Conservation (phyloP, 2,329 filamentous ascomycete genomes). For the Didymella segeticola region DNA sequence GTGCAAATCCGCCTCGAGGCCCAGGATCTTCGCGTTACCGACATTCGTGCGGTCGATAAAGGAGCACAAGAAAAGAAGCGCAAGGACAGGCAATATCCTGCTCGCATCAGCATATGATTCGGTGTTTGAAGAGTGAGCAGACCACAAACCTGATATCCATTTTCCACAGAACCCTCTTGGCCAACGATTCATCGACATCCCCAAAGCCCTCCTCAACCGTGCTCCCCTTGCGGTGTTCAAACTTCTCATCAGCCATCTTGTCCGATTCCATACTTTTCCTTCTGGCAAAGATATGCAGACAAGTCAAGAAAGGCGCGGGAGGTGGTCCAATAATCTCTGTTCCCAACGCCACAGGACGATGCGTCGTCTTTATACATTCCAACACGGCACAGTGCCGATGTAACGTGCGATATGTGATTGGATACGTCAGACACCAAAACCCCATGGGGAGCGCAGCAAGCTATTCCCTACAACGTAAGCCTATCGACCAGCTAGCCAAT, state of each 20-base stretch:
- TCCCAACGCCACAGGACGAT: not conserved
- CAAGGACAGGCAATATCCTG: constrained; percentile 68
- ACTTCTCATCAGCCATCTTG: constrained; percentile 38
- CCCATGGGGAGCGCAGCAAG: constrained; percentile 5
- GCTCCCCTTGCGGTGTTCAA: constrained; percentile 24
- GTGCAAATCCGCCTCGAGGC: constrained; percentile 61
- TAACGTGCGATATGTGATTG: not conserved
- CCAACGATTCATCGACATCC: constrained; percentile 18
- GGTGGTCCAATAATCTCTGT: not conserved
- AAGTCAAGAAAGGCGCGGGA: not conserved
- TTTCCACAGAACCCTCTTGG: constrained; percentile 57
- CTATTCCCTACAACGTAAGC: not conserved
- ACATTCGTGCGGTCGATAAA: constrained; percentile 75
- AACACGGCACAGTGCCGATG: not conserved
- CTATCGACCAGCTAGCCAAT: not conserved
- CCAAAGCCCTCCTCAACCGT: constrained; percentile 25
- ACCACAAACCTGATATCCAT: constrained; percentile 57
- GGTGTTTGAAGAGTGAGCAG: not conserved
- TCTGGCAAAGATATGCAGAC: not conserved
- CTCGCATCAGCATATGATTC: constrained; percentile 1
- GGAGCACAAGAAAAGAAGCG: constrained; percentile 70
- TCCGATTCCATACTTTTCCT: constrained; percentile 15
- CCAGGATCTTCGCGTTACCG: constrained; percentile 72
- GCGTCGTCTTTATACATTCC: constrained; percentile 5
- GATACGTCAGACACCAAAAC: not conserved